These are phyloP conservation scores for Biscutella laevigata DNA, from an alignment of 441 rosid species.

Conservation along the genomic window DNA sequence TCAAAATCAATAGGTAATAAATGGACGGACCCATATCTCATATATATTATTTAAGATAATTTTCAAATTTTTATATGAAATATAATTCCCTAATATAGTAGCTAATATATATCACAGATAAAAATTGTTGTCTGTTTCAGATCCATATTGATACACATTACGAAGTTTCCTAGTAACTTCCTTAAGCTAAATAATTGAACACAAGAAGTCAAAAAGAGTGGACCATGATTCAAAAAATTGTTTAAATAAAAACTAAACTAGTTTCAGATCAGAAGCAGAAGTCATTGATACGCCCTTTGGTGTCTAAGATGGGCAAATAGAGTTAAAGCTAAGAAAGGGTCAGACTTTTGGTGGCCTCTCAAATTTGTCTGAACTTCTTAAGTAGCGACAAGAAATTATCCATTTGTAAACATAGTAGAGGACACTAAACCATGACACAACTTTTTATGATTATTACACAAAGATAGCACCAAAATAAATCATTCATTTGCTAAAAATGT, in stretches of 20 bases:
- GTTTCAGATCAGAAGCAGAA: not conserved
- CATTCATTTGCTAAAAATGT: no score
- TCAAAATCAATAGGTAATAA: no score
- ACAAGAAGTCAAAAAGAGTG: constrained; percentile 17
- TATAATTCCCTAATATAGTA: no score
- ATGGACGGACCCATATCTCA: no score
- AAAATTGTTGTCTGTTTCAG: constrained; percentile 3
- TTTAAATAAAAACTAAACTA: no score
- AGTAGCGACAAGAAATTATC: constrained; percentile 4
- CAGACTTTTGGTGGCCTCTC: constrained; percentile 19
- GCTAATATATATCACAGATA: no score
- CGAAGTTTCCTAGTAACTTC: constrained; percentile 13
- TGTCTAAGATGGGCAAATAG: constrained; percentile 2
- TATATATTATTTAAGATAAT: no score
- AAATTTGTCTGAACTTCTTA: not conserved
- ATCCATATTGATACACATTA: not conserved
- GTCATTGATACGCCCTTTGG: constrained; percentile 12
- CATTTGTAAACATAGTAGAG: constrained; percentile 5
- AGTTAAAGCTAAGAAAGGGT: constrained; percentile 10
- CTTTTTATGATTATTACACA: not conserved
- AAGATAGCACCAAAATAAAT: constrained; percentile 1
- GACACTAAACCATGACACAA: not conserved
- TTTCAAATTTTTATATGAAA: no score
- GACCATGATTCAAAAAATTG: not conserved
- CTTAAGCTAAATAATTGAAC: constrained; percentile 2